These are phyloP conservation scores for Capsicum chinense DNA, from an alignment of 257 asterid genomes.

Conservation along the genomic window DNA sequence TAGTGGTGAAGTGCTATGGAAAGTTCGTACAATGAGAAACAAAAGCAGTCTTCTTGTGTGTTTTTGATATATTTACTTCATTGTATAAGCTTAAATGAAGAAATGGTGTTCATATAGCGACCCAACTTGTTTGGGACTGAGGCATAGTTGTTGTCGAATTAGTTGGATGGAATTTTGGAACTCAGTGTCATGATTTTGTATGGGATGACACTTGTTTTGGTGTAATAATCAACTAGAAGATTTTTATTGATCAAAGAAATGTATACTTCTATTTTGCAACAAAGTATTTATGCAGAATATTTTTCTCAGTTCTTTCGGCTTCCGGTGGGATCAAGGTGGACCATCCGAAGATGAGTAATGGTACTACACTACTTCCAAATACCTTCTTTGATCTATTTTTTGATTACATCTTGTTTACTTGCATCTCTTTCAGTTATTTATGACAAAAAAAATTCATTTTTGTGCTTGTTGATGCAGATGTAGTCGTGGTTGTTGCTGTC, in stretches of 20 bases:
- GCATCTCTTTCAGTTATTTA: conserved; percentile 1
- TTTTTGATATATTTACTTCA: not conserved
- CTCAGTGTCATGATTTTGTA: conserved; percentile 12
- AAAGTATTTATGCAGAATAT: conserved; percentile 32
- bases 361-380: conserved; percentile 45
- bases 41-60: not conserved
- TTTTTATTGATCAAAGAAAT: not conserved
- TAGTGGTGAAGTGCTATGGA: not conserved
- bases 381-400: not conserved
- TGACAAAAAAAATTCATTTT: conserved; percentile 20
- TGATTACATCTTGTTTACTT: conserved; percentile 15
- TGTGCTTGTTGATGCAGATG: conserved; percentile 59
- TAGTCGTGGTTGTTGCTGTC: conserved; percentile 85
- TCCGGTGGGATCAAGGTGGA: conserved; percentile 93
- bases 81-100: not conserved
- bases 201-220: not conserved
- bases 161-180: conserved; percentile 13
- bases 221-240: not conserved
- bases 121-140: conserved; percentile 1
- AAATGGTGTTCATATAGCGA: not conserved
- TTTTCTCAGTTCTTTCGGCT: conserved; percentile 83
- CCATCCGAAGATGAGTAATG: conserved; percentile 83
- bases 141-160: not conserved
- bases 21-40: conserved; percentile 1
- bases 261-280: conserved; percentile 18